Conservation (phyloP, 352 stramenopile genomes). For the Phytophthora fragariaefolia region DNA sequence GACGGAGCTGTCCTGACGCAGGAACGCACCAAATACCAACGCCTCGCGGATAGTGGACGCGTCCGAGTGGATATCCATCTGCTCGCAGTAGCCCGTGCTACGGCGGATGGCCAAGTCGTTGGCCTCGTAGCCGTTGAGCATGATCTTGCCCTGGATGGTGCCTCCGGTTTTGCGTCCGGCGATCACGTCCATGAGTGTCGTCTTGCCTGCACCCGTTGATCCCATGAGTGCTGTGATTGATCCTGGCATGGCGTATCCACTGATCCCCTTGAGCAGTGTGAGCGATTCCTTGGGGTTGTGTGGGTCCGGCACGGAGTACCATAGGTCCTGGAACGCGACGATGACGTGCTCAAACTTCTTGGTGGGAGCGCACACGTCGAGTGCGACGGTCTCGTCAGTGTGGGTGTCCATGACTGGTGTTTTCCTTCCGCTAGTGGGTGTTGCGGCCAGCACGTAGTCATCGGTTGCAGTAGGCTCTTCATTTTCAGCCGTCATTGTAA, state of each 20-base stretch:
- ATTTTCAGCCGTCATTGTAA: slow-evolving; percentile 10
- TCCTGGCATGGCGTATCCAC: slow-evolving; percentile 45
- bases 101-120: slow-evolving; percentile 40
- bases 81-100: slow-evolving; percentile 51
- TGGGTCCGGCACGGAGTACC: slow-evolving; percentile 44
- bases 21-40: slow-evolving; percentile 84
- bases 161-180: slow-evolving; percentile 89
- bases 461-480: slow-evolving; percentile 4
- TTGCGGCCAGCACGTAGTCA: slow-evolving; percentile 21
- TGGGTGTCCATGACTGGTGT: neutral
- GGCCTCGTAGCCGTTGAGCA: slow-evolving; percentile 47
- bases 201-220: slow-evolving; percentile 80
- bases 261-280: slow-evolving; percentile 68
- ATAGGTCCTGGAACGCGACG: slow-evolving; percentile 45
- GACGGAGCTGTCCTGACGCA: slow-evolving; percentile 52
- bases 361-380: slow-evolving; percentile 11
- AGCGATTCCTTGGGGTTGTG: slow-evolving; percentile 51
- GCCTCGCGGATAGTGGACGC: slow-evolving; percentile 90
- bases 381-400: slow-evolving; percentile 1
- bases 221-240: slow-evolving; percentile 64
- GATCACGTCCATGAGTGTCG: slow-evolving; percentile 94
- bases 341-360: slow-evolving; percentile 30
- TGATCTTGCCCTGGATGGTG: slow-evolving; percentile 63
- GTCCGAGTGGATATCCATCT: slow-evolving; percentile 87
- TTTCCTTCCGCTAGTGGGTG: slow-evolving; percentile 19